phyloP scores from a whole-genome alignment of 371 early-diverging fungal species.

The Mortierella sp. region DNA sequence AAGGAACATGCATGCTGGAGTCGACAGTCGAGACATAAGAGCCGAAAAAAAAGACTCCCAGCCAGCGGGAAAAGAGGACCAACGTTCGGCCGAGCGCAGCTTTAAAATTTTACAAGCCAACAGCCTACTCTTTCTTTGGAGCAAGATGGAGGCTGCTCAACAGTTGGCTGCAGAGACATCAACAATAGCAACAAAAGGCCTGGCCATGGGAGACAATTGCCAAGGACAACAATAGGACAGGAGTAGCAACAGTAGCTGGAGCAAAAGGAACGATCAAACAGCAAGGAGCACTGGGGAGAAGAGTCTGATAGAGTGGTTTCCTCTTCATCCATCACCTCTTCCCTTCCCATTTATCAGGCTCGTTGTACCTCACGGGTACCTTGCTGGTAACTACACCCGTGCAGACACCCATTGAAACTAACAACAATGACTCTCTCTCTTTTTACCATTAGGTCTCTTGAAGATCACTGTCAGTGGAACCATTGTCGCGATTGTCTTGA shows the following conservation, averaged over 20 bases:
- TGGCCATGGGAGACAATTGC: not conserved
- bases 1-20: not conserved
- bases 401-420: not conserved
- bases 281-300: not conserved
- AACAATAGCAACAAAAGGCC: not conserved
- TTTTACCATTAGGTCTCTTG: conserved; percentile 41
- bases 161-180: not conserved
- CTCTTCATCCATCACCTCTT: conserved; percentile 4
- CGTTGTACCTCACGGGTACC: no score
- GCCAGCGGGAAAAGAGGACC: not conserved
- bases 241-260: not conserved
- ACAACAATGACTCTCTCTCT: not conserved
- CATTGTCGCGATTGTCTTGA: conserved; percentile 65
- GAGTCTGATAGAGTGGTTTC: not conserved
- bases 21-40: not conserved
- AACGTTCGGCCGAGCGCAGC: conserved; percentile 1
- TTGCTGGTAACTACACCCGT: not conserved
- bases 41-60: not conserved
- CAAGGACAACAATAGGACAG: not conserved
- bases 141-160: not conserved
- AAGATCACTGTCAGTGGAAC: conserved; percentile 63
- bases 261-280: not conserved
- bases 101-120: not conserved
- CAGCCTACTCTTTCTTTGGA: not conserved
- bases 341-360: conserved; percentile 1